Percentiles rank a stretch among this genome's conserved stretches.
Evolutionary conservation across 805 yeast species (phyloP).

Genomic region (Teunomyces stri): DNA sequence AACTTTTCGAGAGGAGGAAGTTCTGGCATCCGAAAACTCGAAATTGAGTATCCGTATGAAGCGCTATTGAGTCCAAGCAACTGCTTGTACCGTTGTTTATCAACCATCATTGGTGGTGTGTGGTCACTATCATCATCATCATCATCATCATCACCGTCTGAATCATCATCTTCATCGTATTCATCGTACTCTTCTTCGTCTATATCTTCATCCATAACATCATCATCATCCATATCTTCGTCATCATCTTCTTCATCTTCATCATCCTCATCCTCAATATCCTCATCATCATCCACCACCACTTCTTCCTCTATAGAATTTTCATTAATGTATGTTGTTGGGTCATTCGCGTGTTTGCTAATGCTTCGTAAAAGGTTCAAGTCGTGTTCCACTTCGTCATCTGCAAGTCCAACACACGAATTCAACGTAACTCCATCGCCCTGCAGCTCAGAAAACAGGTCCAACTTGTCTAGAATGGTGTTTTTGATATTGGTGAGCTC

Average conservation of each 20-base stretch:
- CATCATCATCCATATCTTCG: background rate
- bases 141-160: slow-evolving; percentile 11
- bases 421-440: slow-evolving; percentile 10
- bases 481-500: slow-evolving; percentile 31
- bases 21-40: slow-evolving; percentile 3
- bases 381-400: slow-evolving; percentile 26
- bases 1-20: slow-evolving; percentile 27
- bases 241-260: background rate
- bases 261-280: background rate
- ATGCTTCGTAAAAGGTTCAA: slow-evolving; percentile 15
- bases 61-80: slow-evolving; percentile 8
- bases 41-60: background rate
- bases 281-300: background rate
- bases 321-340: background rate
- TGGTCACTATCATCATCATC: slow-evolving; percentile 6
- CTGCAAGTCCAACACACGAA: slow-evolving; percentile 19
- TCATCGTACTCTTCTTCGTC: slow-evolving; percentile 11
- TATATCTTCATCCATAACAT: slow-evolving; percentile 1
- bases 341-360: background rate
- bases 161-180: slow-evolving; percentile 11
- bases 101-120: background rate
- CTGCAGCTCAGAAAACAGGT: slow-evolving; percentile 2
- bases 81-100: slow-evolving; percentile 15
- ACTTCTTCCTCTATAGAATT: slow-evolving; percentile 4
- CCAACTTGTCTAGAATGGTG: slow-evolving; percentile 8